These are phyloP conservation scores for Babesia gibsoni DNA, from an alignment of 169 alveolate genomes.

Conservation along the genomic window DNA sequence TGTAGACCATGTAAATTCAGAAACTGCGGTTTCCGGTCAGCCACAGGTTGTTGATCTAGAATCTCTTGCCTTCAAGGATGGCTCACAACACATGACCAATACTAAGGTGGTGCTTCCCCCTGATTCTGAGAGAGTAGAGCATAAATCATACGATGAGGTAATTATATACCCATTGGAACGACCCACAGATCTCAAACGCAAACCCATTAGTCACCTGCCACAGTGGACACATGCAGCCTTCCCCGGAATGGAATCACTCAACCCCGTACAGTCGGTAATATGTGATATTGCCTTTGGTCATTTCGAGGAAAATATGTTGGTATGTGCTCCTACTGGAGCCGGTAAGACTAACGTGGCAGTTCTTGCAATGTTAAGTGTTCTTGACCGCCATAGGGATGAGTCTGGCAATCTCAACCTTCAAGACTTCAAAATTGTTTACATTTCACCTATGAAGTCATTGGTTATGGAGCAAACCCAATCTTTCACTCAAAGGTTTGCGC, in stretches of 20 bases:
- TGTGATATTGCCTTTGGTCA: slow-evolving; percentile 89
- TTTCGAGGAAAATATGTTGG: slow-evolving; percentile 92
- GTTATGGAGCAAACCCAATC: slow-evolving; percentile 93
- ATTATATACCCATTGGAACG: slow-evolving; percentile 72
- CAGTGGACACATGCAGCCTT: slow-evolving; percentile 94
- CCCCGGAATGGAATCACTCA: slow-evolving; percentile 78
- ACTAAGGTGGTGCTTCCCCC: slow-evolving; percentile 90
- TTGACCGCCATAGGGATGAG: slow-evolving; percentile 64
- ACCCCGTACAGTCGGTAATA: slow-evolving; percentile 94
- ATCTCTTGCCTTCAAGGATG: slow-evolving; percentile 78
- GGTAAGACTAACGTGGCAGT: slow-evolving; percentile 99
- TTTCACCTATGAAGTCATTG: slow-evolving; percentile 99
- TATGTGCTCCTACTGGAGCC: slow-evolving; percentile 99
- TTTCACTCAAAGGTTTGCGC: slow-evolving; percentile 71
- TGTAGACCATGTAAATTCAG: not conserved
- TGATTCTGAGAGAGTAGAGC: slow-evolving; percentile 86
- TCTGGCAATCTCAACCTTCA: slow-evolving; percentile 61
- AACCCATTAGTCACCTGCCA: slow-evolving; percentile 82
- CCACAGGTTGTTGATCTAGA: slow-evolving; percentile 69
- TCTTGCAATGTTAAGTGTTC: slow-evolving; percentile 92
- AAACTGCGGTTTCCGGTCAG: slow-evolving; percentile 33
- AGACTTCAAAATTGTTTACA: slow-evolving; percentile 94
- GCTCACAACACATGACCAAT: slow-evolving; percentile 87
- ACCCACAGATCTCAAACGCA: slow-evolving; percentile 68
- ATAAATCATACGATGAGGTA: slow-evolving; percentile 82